Evolutionary conservation across 192 early-diverging fungal genomes (phyloP).

Genomic region (Mortierella antarctica): DNA sequence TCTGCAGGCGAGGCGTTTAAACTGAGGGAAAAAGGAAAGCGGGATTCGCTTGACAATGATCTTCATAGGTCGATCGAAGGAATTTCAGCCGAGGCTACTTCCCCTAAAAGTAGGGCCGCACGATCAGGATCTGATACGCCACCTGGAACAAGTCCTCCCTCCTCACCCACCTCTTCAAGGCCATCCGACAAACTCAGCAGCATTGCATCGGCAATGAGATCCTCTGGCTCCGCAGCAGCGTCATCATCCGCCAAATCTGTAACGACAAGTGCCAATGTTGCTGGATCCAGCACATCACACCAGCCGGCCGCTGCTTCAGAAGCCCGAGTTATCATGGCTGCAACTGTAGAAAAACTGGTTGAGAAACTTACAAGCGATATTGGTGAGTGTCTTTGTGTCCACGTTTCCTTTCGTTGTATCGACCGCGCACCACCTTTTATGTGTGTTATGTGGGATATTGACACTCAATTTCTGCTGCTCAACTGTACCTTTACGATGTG

Average conservation of each 20-base stretch:
- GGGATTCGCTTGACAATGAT: conserved; percentile 16
- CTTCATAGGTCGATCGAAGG: too few species aligned
- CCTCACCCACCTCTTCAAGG: conserved; percentile 4
- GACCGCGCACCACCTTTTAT: not conserved
- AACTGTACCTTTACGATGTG: not conserved
- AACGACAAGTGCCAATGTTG: not conserved
- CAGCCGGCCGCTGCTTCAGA: not conserved
- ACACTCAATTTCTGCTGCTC: not conserved
- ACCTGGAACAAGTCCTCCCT: not conserved
- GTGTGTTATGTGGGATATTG: not conserved
- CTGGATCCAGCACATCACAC: not conserved
- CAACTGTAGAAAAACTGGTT: conserved; percentile 66
- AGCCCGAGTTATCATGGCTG: conserved; percentile 59
- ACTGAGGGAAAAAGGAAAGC: conserved; percentile 14
- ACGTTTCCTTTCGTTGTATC: conserved; percentile 10
- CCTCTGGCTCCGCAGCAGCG: not conserved
- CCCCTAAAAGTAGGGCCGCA: too few species aligned
- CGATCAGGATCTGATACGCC: too few species aligned
- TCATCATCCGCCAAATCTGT: conserved; percentile 3
- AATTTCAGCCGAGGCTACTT: too few species aligned
- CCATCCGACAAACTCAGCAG: conserved; percentile 14
- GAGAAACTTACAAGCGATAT: conserved; percentile 65
- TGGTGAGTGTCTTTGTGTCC: conserved; percentile 38
- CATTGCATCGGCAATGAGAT: not conserved
- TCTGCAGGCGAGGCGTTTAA: conserved; percentile 30